Percentiles rank a stretch among this genome's conserved stretches.
phyloP scores from a whole-genome alignment of 228 moss, liverwort and hornwort species.

The Sphagnum magellanicum region DNA sequence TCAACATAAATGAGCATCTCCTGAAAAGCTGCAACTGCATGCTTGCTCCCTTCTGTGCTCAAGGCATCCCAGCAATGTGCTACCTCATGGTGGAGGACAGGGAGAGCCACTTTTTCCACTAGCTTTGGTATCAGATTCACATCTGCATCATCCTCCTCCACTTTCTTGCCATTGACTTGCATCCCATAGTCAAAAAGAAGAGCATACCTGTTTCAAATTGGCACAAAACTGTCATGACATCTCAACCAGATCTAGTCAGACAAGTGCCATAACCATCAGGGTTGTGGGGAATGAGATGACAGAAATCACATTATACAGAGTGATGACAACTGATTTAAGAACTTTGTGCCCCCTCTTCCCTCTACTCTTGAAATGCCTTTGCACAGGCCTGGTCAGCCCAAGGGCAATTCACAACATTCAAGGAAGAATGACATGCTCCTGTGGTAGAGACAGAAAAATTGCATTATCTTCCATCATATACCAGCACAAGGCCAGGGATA shows the following conservation, averaged over 20 bases:
- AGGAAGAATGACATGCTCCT: background rate
- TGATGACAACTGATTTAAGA: too few relatives aligned
- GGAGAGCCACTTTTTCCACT: constrained; percentile 92
- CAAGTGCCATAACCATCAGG: too few relatives aligned
- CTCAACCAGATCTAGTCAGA: too few relatives aligned
- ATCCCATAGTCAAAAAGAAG: constrained; percentile 75
- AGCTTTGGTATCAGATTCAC: constrained; percentile 78
- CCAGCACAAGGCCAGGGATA: background rate
- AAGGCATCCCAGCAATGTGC: constrained; percentile 93
- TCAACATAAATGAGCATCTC: constrained; percentile 85
- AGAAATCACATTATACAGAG: too few relatives aligned
- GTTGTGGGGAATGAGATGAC: too few relatives aligned
- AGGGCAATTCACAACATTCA: background rate
- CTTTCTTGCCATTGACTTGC: constrained; percentile 39
- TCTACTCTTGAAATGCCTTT: too few relatives aligned
- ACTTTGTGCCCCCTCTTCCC: too few relatives aligned
- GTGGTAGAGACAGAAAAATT: background rate
- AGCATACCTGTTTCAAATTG: constrained; percentile 36
- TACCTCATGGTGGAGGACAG: constrained; percentile 87
- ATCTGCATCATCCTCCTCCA: constrained; percentile 64
- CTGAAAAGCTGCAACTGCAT: constrained; percentile 72
- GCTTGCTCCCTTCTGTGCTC: constrained; percentile 69
- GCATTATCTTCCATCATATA: background rate
- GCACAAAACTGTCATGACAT: background rate
- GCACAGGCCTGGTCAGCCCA: too few relatives aligned